A percentile compares a stretch with the other conserved stretches of the same genome.
phyloP scores from a whole-genome alignment of 2,329 filamentous ascomycete genomes.

The Bipolaris zeicola region DNA sequence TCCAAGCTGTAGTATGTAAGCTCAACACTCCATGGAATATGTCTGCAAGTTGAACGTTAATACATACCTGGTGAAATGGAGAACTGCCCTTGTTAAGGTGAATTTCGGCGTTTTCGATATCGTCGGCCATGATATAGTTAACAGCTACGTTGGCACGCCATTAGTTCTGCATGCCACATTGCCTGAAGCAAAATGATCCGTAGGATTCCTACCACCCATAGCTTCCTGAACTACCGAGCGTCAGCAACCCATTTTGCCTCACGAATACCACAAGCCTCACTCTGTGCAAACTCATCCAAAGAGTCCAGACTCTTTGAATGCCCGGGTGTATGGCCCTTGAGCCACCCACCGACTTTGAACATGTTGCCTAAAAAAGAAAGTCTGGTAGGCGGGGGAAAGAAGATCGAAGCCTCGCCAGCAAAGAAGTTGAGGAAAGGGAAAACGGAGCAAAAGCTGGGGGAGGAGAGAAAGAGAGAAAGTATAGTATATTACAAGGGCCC shows the following conservation, averaged over 20 bases:
- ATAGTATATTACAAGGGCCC: not conserved
- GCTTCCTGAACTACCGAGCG: conserved; percentile 51
- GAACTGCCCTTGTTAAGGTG: conserved; percentile 74
- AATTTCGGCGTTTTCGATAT: conserved; percentile 81
- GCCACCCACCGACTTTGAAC: conserved; percentile 49
- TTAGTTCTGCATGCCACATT: conserved; percentile 24
- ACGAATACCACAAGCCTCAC: conserved; percentile 37
- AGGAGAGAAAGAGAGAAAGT: not conserved
- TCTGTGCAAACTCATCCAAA: conserved; percentile 63
- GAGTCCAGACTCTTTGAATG: conserved; percentile 63
- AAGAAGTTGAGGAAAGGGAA: not conserved
- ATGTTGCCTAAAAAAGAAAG: conserved; percentile 21
- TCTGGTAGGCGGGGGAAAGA: not conserved
- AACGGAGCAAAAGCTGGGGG: not conserved
- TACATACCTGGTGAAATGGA: conserved; percentile 76
- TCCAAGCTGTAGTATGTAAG: conserved; percentile 64
- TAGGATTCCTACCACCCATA: conserved; percentile 49
- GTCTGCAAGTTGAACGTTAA: not conserved
- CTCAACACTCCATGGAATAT: not conserved
- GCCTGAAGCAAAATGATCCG: not conserved
- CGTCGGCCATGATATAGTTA: conserved; percentile 81
- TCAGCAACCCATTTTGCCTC: conserved; percentile 20
- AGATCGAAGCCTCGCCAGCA: not conserved
- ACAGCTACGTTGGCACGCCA: conserved; percentile 57
- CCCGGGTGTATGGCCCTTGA: conserved; percentile 42